Conservation (phyloP, 768 basidiomycete species). For the Pulveroboletus sp. region DNA sequence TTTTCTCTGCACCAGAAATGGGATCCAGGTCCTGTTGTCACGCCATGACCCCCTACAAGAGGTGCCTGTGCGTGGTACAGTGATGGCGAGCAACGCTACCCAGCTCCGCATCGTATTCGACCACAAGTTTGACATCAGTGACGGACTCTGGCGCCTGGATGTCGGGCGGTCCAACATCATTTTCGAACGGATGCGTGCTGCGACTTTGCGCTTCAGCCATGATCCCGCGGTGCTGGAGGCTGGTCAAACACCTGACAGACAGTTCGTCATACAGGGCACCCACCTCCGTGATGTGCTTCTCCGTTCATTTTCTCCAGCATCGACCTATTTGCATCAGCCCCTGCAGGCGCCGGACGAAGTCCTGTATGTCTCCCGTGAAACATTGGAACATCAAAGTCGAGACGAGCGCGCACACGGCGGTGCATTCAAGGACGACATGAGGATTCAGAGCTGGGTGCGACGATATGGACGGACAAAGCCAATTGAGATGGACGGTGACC, state of each 20-base stretch:
- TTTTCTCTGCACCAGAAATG: conserved; percentile 46
- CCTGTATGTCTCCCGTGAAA: conserved; percentile 34
- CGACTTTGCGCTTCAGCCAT: conserved; percentile 52
- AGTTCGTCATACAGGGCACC: conserved; percentile 65
- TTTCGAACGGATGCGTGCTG: conserved; percentile 64
- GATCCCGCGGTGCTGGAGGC: conserved; percentile 46
- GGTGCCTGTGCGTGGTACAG: conserved; percentile 47
- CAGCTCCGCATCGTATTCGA: conserved; percentile 57
- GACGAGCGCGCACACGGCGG: conserved; percentile 32
- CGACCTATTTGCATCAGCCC: conserved; percentile 22
- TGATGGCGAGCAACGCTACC: conserved; percentile 45
- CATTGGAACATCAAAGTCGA: conserved; percentile 34
- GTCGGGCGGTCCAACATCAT: conserved; percentile 63
- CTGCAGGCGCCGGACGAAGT: conserved; percentile 39
- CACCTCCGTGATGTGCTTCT: conserved; percentile 67
- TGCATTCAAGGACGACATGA: conserved; percentile 64
- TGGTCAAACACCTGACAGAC: conserved; percentile 30
- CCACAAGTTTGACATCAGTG: conserved; percentile 40
- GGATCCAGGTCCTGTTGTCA: conserved; percentile 63
- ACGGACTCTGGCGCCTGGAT: conserved; percentile 64
- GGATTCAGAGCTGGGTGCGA: conserved; percentile 77
- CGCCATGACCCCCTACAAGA: conserved; percentile 59
- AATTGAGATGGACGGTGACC: conserved; percentile 72
- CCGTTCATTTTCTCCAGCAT: conserved; percentile 42
- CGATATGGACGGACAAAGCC: conserved; percentile 60